Base-by-base conservation (phyloP, 1,284 basidiomycete species). In the Athelia sp. region DNA sequence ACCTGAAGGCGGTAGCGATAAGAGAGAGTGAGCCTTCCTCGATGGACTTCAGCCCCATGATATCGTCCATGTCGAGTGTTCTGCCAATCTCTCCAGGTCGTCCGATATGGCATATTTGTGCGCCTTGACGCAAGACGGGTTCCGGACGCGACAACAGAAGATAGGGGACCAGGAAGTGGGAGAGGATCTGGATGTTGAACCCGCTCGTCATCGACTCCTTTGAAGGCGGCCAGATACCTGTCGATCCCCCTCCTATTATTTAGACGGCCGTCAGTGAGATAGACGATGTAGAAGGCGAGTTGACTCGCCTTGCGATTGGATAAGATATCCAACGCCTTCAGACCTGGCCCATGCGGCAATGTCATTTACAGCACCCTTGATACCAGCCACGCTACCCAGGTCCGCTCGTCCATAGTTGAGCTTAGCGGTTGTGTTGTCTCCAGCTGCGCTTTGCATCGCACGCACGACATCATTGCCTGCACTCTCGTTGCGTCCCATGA, bases 121-220 rank as follows among this genome's bases (percentile, higher is more conserved):
- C 36, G 6, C 36, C 36, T n/a, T 40, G 36, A 17, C 36, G 36
- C 19, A 40, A 40, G 19, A 40, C 15, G 19, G 36, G 36, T 9
- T 21, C 8, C 15, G 36, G 36, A n/a, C 19, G 36, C 19, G 36
- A 17, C 6, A 40, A n/a, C 8, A 40, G 36, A 9, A 40, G 36
- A 40, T 40, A 40, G 19, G 36, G 36, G 6, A 40, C n/a, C 15
- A 40, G 36, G 19, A 40, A 40, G 19, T 40, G 36, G 9, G 36
- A 40, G n/a, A 40, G 36, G 15, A 40, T 40, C n/a, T 40, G 36
- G 19, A 40, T n/a, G 36, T 40, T 40, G 36, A 40, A 40, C 9
- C 8, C 19, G 4, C 4, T 40, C 9, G 36, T 40, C 36, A 40
- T 8, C 6, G 36, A 40, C 36, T 40, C n/a, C 4, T 6, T 4